Evolutionary conservation across 2,329 filamentous ascomycete genomes (phyloP).

Genomic region (Fragosphaeria purpurea): DNA sequence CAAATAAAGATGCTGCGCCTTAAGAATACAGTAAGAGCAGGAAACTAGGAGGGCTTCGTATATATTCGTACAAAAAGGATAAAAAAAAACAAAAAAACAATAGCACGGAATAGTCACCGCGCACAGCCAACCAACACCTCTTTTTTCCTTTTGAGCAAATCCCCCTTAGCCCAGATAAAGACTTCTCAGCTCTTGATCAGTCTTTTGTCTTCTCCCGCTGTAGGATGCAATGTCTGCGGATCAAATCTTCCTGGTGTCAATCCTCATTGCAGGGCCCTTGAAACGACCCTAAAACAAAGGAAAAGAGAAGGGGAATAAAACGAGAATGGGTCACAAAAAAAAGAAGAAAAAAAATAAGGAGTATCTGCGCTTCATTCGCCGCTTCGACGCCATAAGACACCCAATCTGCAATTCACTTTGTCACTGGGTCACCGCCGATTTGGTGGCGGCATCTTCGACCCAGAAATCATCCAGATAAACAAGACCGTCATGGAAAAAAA

Average conservation of each 20-base stretch:
- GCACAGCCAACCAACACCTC: too few species aligned
- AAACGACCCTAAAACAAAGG: neutral
- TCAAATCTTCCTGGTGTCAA: neutral
- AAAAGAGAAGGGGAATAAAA: neutral
- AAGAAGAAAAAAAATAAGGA: neutral
- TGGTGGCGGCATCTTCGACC: conserved; percentile 9
- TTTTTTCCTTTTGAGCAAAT: too few species aligned
- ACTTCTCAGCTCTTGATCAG: conserved; percentile 50
- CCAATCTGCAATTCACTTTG: too few species aligned
- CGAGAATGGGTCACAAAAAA: neutral
- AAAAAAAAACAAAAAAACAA: conserved; percentile 11
- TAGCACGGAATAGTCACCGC: too few species aligned
- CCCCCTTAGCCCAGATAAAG: too few species aligned
- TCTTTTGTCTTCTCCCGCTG: conserved; percentile 21
- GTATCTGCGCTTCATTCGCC: too few species aligned
- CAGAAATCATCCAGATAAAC: conserved; percentile 27
- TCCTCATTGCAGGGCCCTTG: neutral
- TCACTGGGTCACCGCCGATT: conserved; percentile 2
- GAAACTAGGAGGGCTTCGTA: too few species aligned
- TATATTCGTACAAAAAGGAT: too few species aligned
- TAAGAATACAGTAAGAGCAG: too few species aligned
- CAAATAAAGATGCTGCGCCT: too few species aligned
- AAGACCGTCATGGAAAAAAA: conserved; percentile 32
- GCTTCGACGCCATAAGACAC: too few species aligned
- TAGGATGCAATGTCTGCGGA: neutral